Percentiles rank a stretch among this genome's conserved stretches.
Conservation (phyloP, 768 basidiomycete species). For the Mrakia blollopis region DNA sequence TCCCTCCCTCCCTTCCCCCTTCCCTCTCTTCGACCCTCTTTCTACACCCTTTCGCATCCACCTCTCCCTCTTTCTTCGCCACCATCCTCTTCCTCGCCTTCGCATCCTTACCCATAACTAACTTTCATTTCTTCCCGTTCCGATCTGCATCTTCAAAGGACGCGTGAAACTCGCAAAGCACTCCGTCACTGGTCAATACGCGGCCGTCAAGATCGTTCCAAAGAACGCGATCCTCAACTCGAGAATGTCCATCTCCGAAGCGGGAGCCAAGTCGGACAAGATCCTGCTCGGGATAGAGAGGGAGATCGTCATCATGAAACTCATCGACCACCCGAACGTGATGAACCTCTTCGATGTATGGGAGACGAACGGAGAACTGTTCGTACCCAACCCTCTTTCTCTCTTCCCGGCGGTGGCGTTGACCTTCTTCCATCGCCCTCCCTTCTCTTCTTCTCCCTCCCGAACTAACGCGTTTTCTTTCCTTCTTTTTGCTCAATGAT, state of each 20-base stretch:
- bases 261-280: conserved; percentile 69
- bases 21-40: neutral
- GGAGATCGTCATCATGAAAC: conserved; percentile 96
- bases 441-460: neutral
- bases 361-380: conserved; percentile 85
- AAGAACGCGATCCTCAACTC: conserved; percentile 64
- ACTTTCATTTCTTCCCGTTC: neutral
- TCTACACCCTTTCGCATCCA: neutral
- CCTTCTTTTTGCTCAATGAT: neutral
- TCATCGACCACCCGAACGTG: conserved; percentile 90
- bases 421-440: neutral
- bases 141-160: conserved; percentile 51
- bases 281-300: conserved; percentile 75
- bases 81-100: conserved; percentile 78
- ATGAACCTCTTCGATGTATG: conserved; percentile 94
- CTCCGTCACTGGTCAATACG: conserved; percentile 78
- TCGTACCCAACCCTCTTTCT: conserved; percentile 39
- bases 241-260: conserved; percentile 61
- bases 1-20: neutral
- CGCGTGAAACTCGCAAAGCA: conserved; percentile 85
- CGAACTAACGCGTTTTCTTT: neutral
- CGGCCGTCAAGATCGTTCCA: conserved; percentile 90
- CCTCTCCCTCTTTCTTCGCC: conserved; percentile 40
- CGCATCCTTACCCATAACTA: neutral
- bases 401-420: neutral